These are phyloP conservation scores for Kodamaea neixiangensis DNA, from an alignment of 805 yeast genomes.

Conservation along the genomic window DNA sequence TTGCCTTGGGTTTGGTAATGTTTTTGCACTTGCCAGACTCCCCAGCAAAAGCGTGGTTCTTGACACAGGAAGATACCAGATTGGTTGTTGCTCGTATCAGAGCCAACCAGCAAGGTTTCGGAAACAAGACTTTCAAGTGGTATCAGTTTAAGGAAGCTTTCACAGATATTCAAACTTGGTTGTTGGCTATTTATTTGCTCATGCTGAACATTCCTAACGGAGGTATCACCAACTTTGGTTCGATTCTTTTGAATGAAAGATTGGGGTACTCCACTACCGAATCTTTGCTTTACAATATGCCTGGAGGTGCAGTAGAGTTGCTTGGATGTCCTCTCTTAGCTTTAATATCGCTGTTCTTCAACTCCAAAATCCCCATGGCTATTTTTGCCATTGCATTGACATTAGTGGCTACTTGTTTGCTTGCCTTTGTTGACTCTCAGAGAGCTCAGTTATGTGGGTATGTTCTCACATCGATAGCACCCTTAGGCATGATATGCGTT, in stretches of 20 bases:
- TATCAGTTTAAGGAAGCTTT: conserved; percentile 40
- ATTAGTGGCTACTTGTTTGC: conserved; percentile 33
- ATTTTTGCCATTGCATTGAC: conserved; percentile 24
- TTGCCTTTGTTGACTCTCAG: conserved; percentile 41
- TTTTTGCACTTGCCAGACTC: conserved; percentile 55
- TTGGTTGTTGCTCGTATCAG: conserved; percentile 54
- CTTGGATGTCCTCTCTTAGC: conserved; percentile 38
- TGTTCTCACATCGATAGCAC: conserved; percentile 33
- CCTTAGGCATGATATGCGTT: conserved; percentile 30
- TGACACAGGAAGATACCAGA: conserved; percentile 27
- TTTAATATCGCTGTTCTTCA: conserved; percentile 22
- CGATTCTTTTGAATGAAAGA: conserved; percentile 30
- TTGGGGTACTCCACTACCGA: conserved; percentile 29
- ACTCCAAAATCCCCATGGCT: conserved; percentile 30
- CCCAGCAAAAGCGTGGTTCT: conserved; percentile 41
- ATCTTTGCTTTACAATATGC: conserved; percentile 47
- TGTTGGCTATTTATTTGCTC: conserved; percentile 29
- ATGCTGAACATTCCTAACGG: conserved; percentile 38
- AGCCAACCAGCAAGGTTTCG: conserved; percentile 45
- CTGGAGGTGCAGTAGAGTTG: conserved; percentile 50
- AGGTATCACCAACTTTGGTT: conserved; percentile 37
- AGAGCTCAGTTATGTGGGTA: conserved; percentile 29
- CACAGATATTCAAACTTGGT: conserved; percentile 38
- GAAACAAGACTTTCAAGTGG: conserved; percentile 37
- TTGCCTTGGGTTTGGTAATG: conserved; percentile 50